These are phyloP conservation scores for Glebionis coronaria DNA, from an alignment of 129 eudicot species.

Conservation along the genomic window DNA sequence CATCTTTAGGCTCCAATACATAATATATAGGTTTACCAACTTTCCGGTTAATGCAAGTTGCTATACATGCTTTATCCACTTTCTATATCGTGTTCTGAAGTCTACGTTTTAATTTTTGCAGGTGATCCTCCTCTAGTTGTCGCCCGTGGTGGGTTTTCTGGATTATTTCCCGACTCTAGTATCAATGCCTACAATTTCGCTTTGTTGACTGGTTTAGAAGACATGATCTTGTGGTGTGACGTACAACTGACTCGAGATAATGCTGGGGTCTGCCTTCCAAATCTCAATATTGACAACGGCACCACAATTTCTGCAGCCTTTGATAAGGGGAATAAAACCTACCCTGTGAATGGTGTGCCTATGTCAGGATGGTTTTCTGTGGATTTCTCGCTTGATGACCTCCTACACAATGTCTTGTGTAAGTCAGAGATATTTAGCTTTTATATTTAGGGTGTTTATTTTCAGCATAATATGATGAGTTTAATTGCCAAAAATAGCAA, in stretches of 20 bases:
- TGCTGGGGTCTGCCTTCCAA: constrained; percentile 52
- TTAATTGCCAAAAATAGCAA: not conserved
- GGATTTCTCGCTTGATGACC: constrained; percentile 58
- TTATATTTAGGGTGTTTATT: not conserved
- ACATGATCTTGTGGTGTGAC: constrained; percentile 51
- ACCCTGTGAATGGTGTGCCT: constrained; percentile 48
- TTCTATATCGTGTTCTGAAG: constrained; percentile 25
- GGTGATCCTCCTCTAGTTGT: constrained; percentile 45
- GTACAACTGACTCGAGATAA: constrained; percentile 57
- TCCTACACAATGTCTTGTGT: constrained; percentile 49
- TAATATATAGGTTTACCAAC: not conserved
- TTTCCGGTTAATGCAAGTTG: constrained; percentile 12
- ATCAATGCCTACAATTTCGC: constrained; percentile 39
- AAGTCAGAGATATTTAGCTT: constrained; percentile 35
- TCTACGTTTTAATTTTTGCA: constrained; percentile 21
- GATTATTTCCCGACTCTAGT: constrained; percentile 60
- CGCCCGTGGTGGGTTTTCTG: constrained; percentile 76
- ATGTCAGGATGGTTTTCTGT: constrained; percentile 51
- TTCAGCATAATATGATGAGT: constrained; percentile 2
- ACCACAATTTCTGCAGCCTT: constrained; percentile 23
- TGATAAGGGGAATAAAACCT: constrained; percentile 34
- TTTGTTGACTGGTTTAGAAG: constrained; percentile 27
- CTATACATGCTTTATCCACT: not conserved
- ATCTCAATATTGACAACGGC: constrained; percentile 43
- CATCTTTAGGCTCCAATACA: constrained; percentile 1